These are phyloP conservation scores for Escallonia herrerae DNA, from an alignment of 129 eudicot genomes.

Conservation along the genomic window DNA sequence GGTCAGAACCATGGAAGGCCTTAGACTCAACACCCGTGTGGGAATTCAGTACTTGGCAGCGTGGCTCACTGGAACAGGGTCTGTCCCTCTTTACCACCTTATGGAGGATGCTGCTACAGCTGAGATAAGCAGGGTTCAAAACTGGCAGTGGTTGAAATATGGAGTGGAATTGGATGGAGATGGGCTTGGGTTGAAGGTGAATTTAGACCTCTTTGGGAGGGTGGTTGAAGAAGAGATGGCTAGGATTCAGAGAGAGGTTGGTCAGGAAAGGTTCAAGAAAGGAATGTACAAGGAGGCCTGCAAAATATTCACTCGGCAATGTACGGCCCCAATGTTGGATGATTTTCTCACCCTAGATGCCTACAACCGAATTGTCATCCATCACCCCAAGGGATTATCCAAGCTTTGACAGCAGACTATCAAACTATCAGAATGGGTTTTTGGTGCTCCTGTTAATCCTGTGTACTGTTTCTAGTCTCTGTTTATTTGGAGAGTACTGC, in stretches of 20 bases:
- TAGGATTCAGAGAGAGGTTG: constrained; percentile 70
- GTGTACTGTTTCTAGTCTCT: background rate
- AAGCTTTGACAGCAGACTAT: constrained; percentile 36
- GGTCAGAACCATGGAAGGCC: constrained; percentile 81
- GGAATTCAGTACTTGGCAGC: constrained; percentile 91
- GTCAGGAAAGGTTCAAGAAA: constrained; percentile 52
- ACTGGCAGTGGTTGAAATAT: constrained; percentile 94
- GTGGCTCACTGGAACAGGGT: constrained; percentile 88
- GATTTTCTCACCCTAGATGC: constrained; percentile 82
- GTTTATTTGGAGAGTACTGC: too few species aligned
- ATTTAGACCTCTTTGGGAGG: constrained; percentile 53
- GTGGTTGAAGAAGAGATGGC: constrained; percentile 86
- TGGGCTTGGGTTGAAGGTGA: constrained; percentile 60
- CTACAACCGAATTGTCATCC: constrained; percentile 64
- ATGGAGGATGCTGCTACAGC: constrained; percentile 99
- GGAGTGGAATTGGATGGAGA: constrained; percentile 75
- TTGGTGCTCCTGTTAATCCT: background rate
- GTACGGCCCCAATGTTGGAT: constrained; percentile 48
- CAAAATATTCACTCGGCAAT: constrained; percentile 61
- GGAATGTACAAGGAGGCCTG: constrained; percentile 88
- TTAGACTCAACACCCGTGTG: constrained; percentile 80
- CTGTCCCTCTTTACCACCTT: constrained; percentile 87
- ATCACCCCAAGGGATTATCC: constrained; percentile 57
- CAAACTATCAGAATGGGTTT: background rate
- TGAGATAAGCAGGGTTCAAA: constrained; percentile 88